Evolutionary conservation across 2,329 filamentous ascomycete genomes (phyloP).

Genomic region (Penicillium fuscoglaucum): DNA sequence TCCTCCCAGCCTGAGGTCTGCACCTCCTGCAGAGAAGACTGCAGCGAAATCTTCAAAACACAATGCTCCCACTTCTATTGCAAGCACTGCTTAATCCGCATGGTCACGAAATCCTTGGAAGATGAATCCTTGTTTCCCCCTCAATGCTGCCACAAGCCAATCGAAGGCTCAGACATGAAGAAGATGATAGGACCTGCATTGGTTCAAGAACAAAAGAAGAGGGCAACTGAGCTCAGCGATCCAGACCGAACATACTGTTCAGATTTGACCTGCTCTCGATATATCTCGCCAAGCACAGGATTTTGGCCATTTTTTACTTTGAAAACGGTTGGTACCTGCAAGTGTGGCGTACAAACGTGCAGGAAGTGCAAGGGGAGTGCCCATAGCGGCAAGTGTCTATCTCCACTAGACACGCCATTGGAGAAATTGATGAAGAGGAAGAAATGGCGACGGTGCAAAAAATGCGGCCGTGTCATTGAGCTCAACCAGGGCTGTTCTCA

Average conservation of each 20-base stretch:
- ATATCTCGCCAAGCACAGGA: background rate
- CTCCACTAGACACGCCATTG: background rate
- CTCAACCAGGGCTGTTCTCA: background rate
- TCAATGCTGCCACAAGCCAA: background rate
- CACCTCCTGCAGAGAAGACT: background rate
- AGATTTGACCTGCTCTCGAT: background rate
- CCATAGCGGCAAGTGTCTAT: background rate
- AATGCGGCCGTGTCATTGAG: background rate
- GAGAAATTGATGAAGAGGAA: background rate
- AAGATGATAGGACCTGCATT: background rate
- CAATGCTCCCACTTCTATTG: constrained; percentile 3
- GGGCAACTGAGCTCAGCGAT: background rate
- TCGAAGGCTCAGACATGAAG: background rate
- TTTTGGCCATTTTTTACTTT: background rate
- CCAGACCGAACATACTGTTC: constrained; percentile 1
- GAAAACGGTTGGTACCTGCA: background rate
- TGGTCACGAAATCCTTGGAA: background rate
- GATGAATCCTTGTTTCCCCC: background rate
- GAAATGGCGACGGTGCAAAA: background rate
- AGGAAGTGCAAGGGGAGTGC: background rate
- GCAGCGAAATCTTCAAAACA: background rate
- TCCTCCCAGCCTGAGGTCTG: background rate
- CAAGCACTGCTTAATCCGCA: background rate
- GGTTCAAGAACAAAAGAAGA: background rate
- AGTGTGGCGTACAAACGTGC: background rate